These are phyloP conservation scores for Microbotryomycetes sp. DNA, from an alignment of 1,284 basidiomycete genomes.

Conservation along the genomic window DNA sequence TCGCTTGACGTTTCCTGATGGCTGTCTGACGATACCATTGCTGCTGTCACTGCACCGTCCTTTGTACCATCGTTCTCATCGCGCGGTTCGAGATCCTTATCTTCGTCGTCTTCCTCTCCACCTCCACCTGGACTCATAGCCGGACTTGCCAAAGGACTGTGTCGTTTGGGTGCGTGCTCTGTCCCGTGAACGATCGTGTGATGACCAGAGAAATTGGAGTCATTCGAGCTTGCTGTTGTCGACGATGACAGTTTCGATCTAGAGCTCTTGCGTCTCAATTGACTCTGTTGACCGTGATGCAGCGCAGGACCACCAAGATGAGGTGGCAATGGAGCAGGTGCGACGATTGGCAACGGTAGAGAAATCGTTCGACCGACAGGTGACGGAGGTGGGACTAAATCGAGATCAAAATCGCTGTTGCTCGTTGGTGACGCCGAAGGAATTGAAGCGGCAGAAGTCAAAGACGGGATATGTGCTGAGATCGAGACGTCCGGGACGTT, in stretches of 20 bases:
- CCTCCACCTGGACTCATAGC: neutral
- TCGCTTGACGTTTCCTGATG: too few species aligned
- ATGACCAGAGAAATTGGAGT: too few species aligned
- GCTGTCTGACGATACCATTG: too few species aligned
- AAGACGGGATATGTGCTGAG: neutral
- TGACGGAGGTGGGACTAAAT: constrained; percentile 16
- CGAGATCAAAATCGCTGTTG: neutral
- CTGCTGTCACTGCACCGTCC: neutral
- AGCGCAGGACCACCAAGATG: neutral
- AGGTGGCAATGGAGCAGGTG: constrained; percentile 18
- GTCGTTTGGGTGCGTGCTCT: constrained; percentile 8
- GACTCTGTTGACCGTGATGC: neutral
- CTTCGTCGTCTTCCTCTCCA: constrained; percentile 1
- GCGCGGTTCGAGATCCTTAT: neutral
- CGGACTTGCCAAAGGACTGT: constrained; percentile 5
- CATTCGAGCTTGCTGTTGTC: neutral
- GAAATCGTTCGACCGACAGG: constrained; percentile 13
- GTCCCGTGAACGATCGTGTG: neutral
- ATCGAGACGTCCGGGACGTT: neutral
- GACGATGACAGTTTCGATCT: neutral
- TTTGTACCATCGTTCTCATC: neutral
- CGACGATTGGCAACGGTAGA: constrained; percentile 14
- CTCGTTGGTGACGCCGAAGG: neutral
- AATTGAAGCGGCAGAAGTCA: neutral
- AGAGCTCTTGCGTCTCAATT: neutral